Conservation (phyloP, 192 early-diverging fungal species). For the Rhizophlyctis rosea region DNA sequence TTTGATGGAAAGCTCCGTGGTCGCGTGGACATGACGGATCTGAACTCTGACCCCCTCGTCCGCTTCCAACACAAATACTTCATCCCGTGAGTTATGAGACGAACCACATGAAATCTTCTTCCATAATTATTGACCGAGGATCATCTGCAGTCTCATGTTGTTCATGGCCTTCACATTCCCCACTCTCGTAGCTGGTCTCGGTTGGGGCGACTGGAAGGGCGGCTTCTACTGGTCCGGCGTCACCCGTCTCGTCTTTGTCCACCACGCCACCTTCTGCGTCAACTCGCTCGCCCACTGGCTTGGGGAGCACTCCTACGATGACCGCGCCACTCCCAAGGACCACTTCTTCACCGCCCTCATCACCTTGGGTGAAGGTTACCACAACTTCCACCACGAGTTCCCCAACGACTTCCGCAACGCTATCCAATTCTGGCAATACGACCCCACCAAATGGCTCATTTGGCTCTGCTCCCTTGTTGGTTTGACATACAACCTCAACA, state of each 20-base stretch:
- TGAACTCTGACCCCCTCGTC: slow-evolving; percentile 46
- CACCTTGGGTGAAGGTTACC: slow-evolving; percentile 57
- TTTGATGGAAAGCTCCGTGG: too few species aligned
- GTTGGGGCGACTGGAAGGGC: slow-evolving; percentile 57
- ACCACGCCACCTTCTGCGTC: slow-evolving; percentile 56
- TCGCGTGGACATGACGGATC: slow-evolving; percentile 43
- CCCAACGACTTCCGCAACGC: slow-evolving; percentile 57
- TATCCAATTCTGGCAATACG: slow-evolving; percentile 47
- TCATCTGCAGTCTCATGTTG: slow-evolving; percentile 48
- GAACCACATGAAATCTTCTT: not conserved
- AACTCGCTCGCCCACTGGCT: slow-evolving; percentile 59
- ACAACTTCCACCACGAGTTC: slow-evolving; percentile 71
- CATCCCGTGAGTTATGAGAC: slow-evolving; percentile 19
- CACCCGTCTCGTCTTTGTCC: slow-evolving; percentile 49
- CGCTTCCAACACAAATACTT: slow-evolving; percentile 48
- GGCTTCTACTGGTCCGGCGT: slow-evolving; percentile 49
- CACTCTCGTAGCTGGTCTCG: slow-evolving; percentile 77
- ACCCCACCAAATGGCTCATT: slow-evolving; percentile 59
- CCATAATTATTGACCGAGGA: not conserved
- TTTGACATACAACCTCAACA: slow-evolving; percentile 47
- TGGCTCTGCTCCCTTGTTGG: slow-evolving; percentile 36
- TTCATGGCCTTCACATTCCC: slow-evolving; percentile 77
- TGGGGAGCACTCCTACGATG: slow-evolving; percentile 55
- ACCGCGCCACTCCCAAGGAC: slow-evolving; percentile 66
- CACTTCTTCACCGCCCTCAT: slow-evolving; percentile 46